A percentile compares a stretch with the other conserved stretches of the same genome.
Evolutionary conservation across 1,139 yeast genomes (phyloP).

Genomic region (Hanseniaspora gamundiae): DNA sequence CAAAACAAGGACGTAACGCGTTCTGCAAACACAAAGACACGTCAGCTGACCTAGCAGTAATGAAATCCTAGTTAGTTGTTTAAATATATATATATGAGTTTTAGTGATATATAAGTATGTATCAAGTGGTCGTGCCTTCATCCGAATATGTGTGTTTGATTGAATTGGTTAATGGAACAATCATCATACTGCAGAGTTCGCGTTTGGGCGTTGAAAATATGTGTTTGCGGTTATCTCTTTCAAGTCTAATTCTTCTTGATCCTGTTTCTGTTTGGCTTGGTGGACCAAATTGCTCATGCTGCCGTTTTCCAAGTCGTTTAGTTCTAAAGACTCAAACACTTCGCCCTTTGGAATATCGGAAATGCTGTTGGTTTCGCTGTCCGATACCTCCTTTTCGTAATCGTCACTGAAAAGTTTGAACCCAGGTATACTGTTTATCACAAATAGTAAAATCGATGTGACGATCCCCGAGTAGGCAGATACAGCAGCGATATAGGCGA

Average conservation of each 20-base stretch:
- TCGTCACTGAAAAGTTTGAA: conserved; percentile 34
- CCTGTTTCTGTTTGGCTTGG: background rate
- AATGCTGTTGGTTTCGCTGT: background rate
- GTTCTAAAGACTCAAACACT: background rate
- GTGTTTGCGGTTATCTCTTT: no score
- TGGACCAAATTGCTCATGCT: background rate
- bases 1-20: no score
- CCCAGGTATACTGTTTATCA: conserved; percentile 71
- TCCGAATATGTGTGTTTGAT: no score
- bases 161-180: no score
- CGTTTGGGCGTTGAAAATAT: no score
- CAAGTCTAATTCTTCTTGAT: background rate
- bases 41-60: no score
- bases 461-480: conserved; percentile 67
- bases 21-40: no score
- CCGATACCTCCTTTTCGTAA: background rate
- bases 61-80: no score
- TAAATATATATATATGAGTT: no score
- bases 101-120: no score
- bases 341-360: background rate
- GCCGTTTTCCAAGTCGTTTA: background rate
- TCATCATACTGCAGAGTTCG: no score
- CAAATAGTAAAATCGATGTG: conserved; percentile 65
- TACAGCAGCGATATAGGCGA: conserved; percentile 70
- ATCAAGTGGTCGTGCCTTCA: no score